phyloP scores from a whole-genome alignment of 2,329 filamentous ascomycete genomes.

The Aspergillus floridensis region DNA sequence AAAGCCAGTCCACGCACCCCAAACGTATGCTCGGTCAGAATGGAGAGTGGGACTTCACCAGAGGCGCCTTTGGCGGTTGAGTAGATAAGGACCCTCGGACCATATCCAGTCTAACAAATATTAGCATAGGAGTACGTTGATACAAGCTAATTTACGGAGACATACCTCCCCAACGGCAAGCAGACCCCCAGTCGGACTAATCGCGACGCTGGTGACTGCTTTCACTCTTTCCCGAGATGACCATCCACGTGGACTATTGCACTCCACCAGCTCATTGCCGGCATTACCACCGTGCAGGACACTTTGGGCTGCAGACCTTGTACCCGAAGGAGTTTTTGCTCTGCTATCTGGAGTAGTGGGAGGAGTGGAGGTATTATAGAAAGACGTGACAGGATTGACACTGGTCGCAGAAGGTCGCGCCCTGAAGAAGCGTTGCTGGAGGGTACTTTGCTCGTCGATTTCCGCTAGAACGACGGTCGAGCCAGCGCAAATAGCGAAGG shows the following conservation, averaged over 20 bases:
- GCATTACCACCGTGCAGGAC: constrained; percentile 47
- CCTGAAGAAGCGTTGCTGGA: constrained; percentile 83
- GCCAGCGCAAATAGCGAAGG: constrained; percentile 88
- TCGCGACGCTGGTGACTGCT: constrained; percentile 82
- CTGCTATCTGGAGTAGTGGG: constrained; percentile 55
- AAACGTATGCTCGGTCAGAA: constrained; percentile 83
- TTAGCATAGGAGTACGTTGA: constrained; percentile 26
- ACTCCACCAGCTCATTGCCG: constrained; percentile 57
- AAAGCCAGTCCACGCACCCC: constrained; percentile 87
- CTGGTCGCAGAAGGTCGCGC: constrained; percentile 72
- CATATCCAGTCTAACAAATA: constrained; percentile 70
- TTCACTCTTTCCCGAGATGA: constrained; percentile 91
- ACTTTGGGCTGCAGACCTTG: constrained; percentile 49
- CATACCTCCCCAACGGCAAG: constrained; percentile 82
- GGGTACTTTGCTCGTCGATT: constrained; percentile 62
- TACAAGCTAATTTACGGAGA: not conserved
- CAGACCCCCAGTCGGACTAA: constrained; percentile 83
- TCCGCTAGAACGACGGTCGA: constrained; percentile 89
- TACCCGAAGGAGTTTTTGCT: constrained; percentile 58
- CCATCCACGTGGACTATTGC: constrained; percentile 67
- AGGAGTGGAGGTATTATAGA: constrained; percentile 56
- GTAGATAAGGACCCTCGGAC: constrained; percentile 86
- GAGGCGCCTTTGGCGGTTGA: constrained; percentile 72
- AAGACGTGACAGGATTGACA: constrained; percentile 58
- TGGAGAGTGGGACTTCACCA: constrained; percentile 77